These are phyloP conservation scores for Psilocybe tampanensis DNA, from an alignment of 768 basidiomycete genomes.

Conservation along the genomic window DNA sequence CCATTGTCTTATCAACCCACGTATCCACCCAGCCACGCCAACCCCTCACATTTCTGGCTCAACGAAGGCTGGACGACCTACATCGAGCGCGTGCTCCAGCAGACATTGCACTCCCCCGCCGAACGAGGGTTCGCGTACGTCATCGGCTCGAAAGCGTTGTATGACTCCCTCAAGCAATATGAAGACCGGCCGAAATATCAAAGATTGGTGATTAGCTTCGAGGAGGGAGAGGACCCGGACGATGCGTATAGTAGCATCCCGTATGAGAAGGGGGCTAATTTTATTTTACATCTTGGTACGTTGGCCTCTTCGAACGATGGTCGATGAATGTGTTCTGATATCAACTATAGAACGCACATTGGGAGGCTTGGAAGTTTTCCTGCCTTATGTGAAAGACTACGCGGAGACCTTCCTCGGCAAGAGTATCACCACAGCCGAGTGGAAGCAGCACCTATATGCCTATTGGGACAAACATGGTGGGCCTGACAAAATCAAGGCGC, in stretches of 20 bases:
- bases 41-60: conserved; percentile 84
- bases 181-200: conserved; percentile 71
- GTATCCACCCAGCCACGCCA: conserved; percentile 49
- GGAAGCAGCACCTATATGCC: conserved; percentile 77
- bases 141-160: conserved; percentile 71
- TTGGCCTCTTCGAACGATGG: background rate
- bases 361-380: conserved; percentile 82
- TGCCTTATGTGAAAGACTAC: conserved; percentile 85
- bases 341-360: conserved; percentile 57
- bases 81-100: conserved; percentile 79
- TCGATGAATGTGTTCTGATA: too few species aligned
- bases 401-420: conserved; percentile 79
- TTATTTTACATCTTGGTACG: conserved; percentile 82
- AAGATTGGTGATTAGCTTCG: conserved; percentile 75
- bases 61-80: conserved; percentile 97
- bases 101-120: conserved; percentile 69
- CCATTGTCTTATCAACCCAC: background rate
- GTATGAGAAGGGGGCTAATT: conserved; percentile 90
- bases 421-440: conserved; percentile 82
- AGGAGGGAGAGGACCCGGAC: conserved; percentile 75
- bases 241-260: conserved; percentile 76
- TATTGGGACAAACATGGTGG: conserved; percentile 67
- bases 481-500: conserved; percentile 59
- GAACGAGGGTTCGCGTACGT: conserved; percentile 81
- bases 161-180: conserved; percentile 70